These are phyloP conservation scores for Ilex asprella DNA, from an alignment of 257 asterid genomes.

Conservation along the genomic window DNA sequence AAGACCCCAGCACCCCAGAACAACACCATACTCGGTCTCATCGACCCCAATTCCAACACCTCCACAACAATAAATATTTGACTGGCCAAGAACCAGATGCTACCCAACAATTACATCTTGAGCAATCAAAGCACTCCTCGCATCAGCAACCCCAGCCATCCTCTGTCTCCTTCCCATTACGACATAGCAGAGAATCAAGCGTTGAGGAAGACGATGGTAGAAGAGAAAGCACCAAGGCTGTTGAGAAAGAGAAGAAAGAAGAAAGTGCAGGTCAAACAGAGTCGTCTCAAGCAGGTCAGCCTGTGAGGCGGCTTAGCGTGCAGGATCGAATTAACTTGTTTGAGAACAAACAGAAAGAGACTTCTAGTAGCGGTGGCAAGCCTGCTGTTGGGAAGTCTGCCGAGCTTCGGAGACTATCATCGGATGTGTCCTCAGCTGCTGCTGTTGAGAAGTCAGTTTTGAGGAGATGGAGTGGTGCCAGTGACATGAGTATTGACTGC, in stretches of 20 bases:
- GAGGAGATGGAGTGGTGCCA: slow-evolving; percentile 88
- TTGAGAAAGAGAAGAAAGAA: slow-evolving; percentile 24
- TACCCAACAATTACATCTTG: neutral
- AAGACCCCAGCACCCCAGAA: slow-evolving; percentile 35
- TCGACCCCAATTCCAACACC: slow-evolving; percentile 12
- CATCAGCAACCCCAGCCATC: slow-evolving; percentile 21
- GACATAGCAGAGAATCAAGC: slow-evolving; percentile 23
- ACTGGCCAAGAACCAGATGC: neutral
- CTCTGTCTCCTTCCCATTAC: slow-evolving; percentile 13
- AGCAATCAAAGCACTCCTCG: slow-evolving; percentile 17
- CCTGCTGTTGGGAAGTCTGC: slow-evolving; percentile 46
- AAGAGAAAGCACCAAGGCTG: slow-evolving; percentile 11
- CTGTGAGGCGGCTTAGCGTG: slow-evolving; percentile 70
- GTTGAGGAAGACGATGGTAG: slow-evolving; percentile 23
- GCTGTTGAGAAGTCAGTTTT: slow-evolving; percentile 62
- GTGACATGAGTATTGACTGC: slow-evolving; percentile 92
- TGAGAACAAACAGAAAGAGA: slow-evolving; percentile 89
- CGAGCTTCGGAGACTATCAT: slow-evolving; percentile 69
- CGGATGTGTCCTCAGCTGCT: slow-evolving; percentile 49
- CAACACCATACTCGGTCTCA: slow-evolving; percentile 18
- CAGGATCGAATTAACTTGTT: slow-evolving; percentile 83
- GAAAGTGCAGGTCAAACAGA: slow-evolving; percentile 31
- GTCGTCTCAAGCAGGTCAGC: slow-evolving; percentile 42
- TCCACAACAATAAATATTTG: neutral
- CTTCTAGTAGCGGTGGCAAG: slow-evolving; percentile 56